Evolutionary conservation across 2,329 filamentous ascomycete species (phyloP), one percentile per base, ranked within the genome.

Genomic region (Penicillium sp.): DNA sequence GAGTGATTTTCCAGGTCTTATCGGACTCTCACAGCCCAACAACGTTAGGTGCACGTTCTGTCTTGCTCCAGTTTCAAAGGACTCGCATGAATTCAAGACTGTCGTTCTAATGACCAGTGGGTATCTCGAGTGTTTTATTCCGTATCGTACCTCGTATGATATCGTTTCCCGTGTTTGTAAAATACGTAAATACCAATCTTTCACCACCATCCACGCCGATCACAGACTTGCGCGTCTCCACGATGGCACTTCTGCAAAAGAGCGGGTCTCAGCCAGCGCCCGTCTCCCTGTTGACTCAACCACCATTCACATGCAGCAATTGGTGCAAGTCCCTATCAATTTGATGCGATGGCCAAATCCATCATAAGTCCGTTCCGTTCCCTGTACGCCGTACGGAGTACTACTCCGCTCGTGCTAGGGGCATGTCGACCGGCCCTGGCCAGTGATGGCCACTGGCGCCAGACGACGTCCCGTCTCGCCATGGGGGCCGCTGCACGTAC

Each of bases 61-160:
- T 31, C 43, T 31, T 28, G 15, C 31, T 35, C 47, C 15, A 49
- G 31, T 35, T 8, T 49, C 11, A 35, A 20, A 14, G 47, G n/a
- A 20, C n/a, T 35, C 47, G 47, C 31, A 35, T 49, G 10, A 49
- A 35, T 35, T 8, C n/a, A 49, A n/a, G 47, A 35, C 31, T 34
- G 20, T 42, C 3, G 12, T 25, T 55, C 54, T 22, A 4, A 38
- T 47, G 14, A 20, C 48, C 15, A 28, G 49, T 5, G 20, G 17
- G 28, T 39, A 17, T 47, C 28, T 47, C n/a, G 14, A 14, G 20
- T 52, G 42, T 48, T 43, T 55, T 55, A 53, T 47, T 47, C 31
- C 45, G 48, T 58, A 61, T 55, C 47, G 39, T 61, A 58, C 51
- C 10, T 2, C 4, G 59, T 61, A n/a, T 37, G 15, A 20, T 12